Conservation (phyloP, 2,329 filamentous ascomycete species). For the Colletotrichum gigasporum region DNA sequence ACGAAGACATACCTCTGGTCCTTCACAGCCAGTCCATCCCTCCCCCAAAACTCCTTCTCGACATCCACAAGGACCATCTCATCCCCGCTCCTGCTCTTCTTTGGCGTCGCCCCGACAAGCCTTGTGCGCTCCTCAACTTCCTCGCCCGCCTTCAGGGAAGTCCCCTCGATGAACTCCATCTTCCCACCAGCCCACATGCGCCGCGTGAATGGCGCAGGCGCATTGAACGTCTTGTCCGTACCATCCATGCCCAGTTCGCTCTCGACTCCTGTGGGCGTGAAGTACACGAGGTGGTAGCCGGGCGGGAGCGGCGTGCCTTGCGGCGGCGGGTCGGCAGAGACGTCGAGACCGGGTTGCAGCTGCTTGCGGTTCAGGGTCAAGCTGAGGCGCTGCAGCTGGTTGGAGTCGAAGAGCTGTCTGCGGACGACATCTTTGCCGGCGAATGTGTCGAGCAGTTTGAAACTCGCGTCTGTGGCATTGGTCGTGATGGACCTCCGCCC, state of each 20-base stretch:
- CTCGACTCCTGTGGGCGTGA: slow-evolving; percentile 66
- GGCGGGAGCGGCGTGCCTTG: slow-evolving; percentile 62
- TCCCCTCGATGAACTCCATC: slow-evolving; percentile 56
- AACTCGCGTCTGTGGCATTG: slow-evolving; percentile 36
- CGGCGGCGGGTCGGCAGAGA: slow-evolving; percentile 48
- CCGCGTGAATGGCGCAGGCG: slow-evolving; percentile 66
- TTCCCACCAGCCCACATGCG: slow-evolving; percentile 75
- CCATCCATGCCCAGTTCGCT: slow-evolving; percentile 66
- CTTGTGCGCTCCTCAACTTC: slow-evolving; percentile 64
- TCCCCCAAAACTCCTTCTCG: slow-evolving; percentile 66
- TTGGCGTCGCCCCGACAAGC: slow-evolving; percentile 62
- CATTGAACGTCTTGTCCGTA: slow-evolving; percentile 68
- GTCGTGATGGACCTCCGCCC: background rate
- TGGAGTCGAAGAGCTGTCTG: slow-evolving; percentile 65
- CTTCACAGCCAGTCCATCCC: slow-evolving; percentile 59
- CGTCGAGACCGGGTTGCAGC: slow-evolving; percentile 47
- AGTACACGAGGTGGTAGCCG: slow-evolving; percentile 72
- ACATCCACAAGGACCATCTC: slow-evolving; percentile 74
- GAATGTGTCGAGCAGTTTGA: slow-evolving; percentile 43
- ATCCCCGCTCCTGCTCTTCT: slow-evolving; percentile 62
- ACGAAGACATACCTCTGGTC: slow-evolving; percentile 59
- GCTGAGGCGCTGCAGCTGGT: slow-evolving; percentile 70
- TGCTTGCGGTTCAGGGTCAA: slow-evolving; percentile 63
- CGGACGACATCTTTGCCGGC: slow-evolving; percentile 38
- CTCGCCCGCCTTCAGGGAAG: slow-evolving; percentile 60